phyloP scores from a whole-genome alignment of 1,284 basidiomycete species.

The Puccinia coronata region DNA sequence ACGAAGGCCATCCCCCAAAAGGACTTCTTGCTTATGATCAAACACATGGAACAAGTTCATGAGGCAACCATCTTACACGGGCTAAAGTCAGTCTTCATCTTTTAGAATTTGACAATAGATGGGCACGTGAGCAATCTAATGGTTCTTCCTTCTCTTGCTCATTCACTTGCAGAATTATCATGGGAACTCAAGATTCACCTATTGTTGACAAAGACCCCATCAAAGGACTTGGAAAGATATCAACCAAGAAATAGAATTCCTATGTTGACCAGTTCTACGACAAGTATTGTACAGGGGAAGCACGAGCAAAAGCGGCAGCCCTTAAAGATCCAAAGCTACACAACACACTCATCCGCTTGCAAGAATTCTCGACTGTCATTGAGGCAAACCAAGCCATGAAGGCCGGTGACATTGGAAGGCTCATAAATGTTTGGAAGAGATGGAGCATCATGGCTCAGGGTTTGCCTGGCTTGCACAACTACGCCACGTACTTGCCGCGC shows the following conservation, averaged over 20 bases:
- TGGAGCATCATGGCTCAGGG: constrained; percentile 14
- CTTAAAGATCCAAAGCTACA: neutral
- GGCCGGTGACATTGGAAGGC: neutral
- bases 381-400: constrained; percentile 10
- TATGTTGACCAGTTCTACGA: neutral
- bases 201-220: neutral
- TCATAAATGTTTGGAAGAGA: constrained; percentile 12
- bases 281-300: neutral
- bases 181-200: neutral
- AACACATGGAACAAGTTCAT: constrained; percentile 9
- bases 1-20: constrained; percentile 16
- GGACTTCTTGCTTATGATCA: neutral
- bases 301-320: neutral
- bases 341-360: neutral
- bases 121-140: neutral
- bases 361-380: constrained; percentile 10
- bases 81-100: neutral
- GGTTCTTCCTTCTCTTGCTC: neutral
- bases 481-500: neutral
- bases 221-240: neutral
- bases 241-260: neutral
- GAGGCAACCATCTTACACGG: neutral
- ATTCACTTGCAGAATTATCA: neutral
- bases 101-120: neutral
- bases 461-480: neutral